Base-by-base conservation (phyloP, 352 stramenopile species). In the Chrysophaeum taylorii region DNA sequence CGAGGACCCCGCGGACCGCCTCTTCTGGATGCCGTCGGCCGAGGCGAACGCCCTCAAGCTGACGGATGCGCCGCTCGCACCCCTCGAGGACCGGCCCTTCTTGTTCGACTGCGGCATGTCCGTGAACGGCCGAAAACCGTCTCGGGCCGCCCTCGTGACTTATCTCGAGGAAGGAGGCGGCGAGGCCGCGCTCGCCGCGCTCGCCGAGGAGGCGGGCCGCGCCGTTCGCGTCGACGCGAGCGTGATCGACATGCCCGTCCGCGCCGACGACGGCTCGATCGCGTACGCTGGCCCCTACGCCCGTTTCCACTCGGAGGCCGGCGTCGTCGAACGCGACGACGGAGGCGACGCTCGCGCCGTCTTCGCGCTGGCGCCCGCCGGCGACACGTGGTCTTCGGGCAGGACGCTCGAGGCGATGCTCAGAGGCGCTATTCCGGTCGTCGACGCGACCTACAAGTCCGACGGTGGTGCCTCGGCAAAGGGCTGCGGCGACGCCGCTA, bases 121-220 rank as follows among this genome's bases (percentile, higher is more conserved):
- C 5, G 52, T 63, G 15, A 63, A 63, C 33, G 52, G 52, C 27
- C 25, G 52, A 12, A 63, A 63, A 33, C 52, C 52, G 5, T 63
- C 52, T 25, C 52, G 52, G 7, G 7, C 21, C 27, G 33, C 27
- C 2, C 52, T 63, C n/a, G 52, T 63, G 5, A 63, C n/a, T n/a
- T n/a, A n/a, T n/a, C n/a, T n/a, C n/a, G n/a, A n/a, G n/a, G n/a
- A n/a, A n/a, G n/a, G n/a, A n/a, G n/a, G n/a, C n/a, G n/a, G n/a
- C n/a, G n/a, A n/a, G n/a, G n/a, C n/a, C n/a, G n/a, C n/a, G n/a
- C n/a, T n/a, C n/a, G n/a, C n/a, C n/a, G n/a, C n/a, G n/a, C n/a
- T n/a, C n/a, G n/a, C n/a, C n/a, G n/a, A n/a, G n/a, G n/a, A n/a
- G n/a, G n/a, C n/a, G n/a, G n/a, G n/a, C n/a, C n/a, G n/a, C n/a